Evolutionary conservation across 1,284 basidiomycete genomes (phyloP).

Genomic region (Crucibulum parvulum): DNA sequence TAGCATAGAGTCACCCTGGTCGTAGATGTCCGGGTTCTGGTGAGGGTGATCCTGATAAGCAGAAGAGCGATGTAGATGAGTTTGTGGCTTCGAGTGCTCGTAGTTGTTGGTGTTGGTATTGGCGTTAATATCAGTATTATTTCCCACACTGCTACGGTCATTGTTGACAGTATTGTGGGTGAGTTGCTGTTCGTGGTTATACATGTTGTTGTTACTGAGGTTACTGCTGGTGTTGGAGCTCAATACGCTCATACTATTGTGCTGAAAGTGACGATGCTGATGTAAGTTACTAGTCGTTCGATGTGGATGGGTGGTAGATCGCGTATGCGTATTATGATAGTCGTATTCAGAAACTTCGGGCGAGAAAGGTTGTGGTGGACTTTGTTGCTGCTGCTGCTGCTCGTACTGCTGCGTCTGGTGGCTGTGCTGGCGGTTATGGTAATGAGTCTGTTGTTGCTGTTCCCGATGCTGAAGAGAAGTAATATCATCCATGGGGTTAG

Average conservation of each 20-base stretch:
- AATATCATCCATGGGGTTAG: background rate
- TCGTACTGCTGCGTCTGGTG: background rate
- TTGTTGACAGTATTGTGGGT: no score
- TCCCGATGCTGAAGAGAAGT: conserved; percentile 11
- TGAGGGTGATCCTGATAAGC: background rate
- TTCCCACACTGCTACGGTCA: background rate
- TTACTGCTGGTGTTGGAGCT: conserved; percentile 25
- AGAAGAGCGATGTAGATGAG: background rate
- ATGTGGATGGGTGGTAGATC: conserved; percentile 45
- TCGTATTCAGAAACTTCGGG: conserved; percentile 12
- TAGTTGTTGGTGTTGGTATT: conserved; percentile 14
- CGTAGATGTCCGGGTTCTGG: conserved; percentile 2
- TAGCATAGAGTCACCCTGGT: background rate
- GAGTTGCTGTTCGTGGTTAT: no score
- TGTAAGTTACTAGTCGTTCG: conserved; percentile 33
- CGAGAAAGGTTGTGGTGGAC: conserved; percentile 10
- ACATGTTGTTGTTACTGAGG: conserved; percentile 14
- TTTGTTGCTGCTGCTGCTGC: conserved; percentile 17
- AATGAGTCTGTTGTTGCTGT: background rate
- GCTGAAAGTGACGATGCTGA: conserved; percentile 45
- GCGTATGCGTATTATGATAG: conserved; percentile 38
- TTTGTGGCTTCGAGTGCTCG: background rate
- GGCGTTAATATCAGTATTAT: conserved; percentile 10
- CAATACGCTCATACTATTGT: conserved; percentile 49
- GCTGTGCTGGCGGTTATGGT: no score